phyloP scores from a whole-genome alignment of 139 green algal species.

The Choricystis sp. region DNA sequence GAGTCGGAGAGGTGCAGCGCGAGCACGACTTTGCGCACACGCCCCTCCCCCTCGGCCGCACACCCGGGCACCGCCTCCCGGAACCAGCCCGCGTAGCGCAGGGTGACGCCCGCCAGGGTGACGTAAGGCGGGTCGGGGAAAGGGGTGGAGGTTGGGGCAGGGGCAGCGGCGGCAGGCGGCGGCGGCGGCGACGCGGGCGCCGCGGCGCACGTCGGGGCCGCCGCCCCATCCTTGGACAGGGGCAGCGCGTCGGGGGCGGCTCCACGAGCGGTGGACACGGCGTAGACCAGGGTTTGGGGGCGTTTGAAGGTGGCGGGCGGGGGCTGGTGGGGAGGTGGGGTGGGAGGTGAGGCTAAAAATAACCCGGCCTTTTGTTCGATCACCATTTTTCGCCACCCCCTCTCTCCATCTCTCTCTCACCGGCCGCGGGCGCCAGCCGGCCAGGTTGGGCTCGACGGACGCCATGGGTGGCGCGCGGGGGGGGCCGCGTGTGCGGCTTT shows the following conservation, averaged over 20 bases:
- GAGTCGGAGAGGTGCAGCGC: neutral
- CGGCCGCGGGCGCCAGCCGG: neutral
- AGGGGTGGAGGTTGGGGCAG: neutral
- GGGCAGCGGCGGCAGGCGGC: neutral
- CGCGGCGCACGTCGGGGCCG: too few species aligned
- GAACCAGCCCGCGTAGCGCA: neutral
- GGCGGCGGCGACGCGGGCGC: too few species aligned
- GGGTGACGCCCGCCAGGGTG: neutral
- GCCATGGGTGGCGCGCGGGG: neutral
- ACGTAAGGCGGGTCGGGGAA: neutral
- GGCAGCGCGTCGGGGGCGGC: too few species aligned
- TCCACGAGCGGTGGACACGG: too few species aligned
- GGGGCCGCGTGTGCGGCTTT: neutral
- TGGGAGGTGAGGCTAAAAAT: neutral
- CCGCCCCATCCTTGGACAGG: neutral
- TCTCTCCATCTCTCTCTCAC: too few species aligned
- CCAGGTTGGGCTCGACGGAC: neutral
- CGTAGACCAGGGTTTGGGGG: too few species aligned
- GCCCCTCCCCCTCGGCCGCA: neutral
- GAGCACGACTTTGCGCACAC: neutral
- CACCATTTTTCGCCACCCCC: too few species aligned
- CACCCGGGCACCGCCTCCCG: neutral
- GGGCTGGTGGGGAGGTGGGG: neutral
- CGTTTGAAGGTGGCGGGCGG: neutral
- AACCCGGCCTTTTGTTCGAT: too few species aligned